Evolutionary conservation across 345 rosid genomes (phyloP), one percentile per base, ranked within the genome.

Genomic region (Mercurialis annua): DNA sequence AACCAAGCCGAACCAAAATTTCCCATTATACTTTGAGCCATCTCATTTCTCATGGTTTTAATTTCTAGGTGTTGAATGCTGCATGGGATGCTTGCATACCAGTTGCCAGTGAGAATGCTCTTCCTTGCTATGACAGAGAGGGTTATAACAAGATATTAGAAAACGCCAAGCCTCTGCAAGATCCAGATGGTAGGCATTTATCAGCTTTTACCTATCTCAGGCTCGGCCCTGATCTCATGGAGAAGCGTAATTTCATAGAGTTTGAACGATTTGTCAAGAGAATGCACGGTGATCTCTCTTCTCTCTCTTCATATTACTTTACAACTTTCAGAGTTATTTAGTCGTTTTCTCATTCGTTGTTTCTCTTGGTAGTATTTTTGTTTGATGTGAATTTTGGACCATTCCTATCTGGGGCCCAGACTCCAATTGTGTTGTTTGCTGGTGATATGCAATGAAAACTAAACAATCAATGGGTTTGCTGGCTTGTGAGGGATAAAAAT

Each of bases 141-240:
- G 72, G 69, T 68, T 93, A 83, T 79, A 87, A 79, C 85, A 93
- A 82, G 84, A 80, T 93, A 64, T 67, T 87, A 60, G 97, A 87
- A 57, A 80, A 77, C 68, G 80, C 85, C 12, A 93, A 93, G 80
- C 90, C 89, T 49, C 68, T 70, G 14, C 77, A 79, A 73, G 89
- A 93, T 87, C 97, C 96, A 52, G 92, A 87, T 67, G 85, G 87
- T 71, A 90, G 86, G 65, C 92, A 87, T 68, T 72, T 88, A 59
- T 70, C 84, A 73, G 66, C 80, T 33, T 90, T 90, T 78, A 85
- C 91, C 15, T 90, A 89, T 68, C 86, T 86, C 66, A 90, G 98
- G 74, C 98, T 87, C 62, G 66, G 75, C 53, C 80, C 87, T 27
- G 62, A 62, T 69, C 91, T 93, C 43, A 77, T 90, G 90, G 94